Percentiles rank a stretch among this genome's conserved stretches.
phyloP scores from a whole-genome alignment of 129 eudicot genomes.

The Chrysanthemum seticuspe region DNA sequence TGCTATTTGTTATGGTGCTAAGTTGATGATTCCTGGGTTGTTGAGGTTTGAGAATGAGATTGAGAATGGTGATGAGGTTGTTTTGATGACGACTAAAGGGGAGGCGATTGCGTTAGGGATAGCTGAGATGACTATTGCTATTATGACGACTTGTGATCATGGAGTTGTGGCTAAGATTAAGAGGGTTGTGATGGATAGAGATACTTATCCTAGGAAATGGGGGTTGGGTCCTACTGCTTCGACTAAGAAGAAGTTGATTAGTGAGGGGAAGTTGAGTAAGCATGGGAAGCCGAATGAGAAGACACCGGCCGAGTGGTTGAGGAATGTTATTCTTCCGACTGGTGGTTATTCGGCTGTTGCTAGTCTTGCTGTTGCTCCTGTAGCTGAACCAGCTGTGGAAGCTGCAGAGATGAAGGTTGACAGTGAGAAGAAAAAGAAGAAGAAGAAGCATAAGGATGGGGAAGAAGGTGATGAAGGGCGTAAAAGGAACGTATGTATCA shows the following conservation, averaged over 20 bases:
- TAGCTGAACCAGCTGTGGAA: constrained; percentile 11
- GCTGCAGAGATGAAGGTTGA: constrained; percentile 32
- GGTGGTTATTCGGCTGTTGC: constrained; percentile 75
- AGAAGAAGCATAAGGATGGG: constrained; percentile 30
- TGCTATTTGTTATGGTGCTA: constrained; percentile 94
- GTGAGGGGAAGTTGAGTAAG: constrained; percentile 81
- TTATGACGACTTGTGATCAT: no score
- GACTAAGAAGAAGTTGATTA: constrained; percentile 83
- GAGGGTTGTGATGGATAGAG: no score
- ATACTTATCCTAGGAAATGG: no score
- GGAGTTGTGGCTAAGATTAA: no score
- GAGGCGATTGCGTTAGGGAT: constrained; percentile 88
- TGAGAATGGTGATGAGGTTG: constrained; percentile 82
- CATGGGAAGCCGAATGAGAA: constrained; percentile 81
- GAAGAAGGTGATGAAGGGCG: constrained; percentile 33
- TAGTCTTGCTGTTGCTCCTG: constrained; percentile 58
- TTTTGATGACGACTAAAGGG: constrained; percentile 87
- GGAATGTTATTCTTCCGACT: constrained; percentile 75
- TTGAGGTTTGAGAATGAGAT: constrained; percentile 79
- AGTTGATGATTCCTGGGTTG: constrained; percentile 87
- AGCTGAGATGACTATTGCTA: no score
- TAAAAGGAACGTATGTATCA: no score
- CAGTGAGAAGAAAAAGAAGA: constrained; percentile 52
- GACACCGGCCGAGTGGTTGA: constrained; percentile 76
- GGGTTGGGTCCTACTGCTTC: no score